Base-by-base conservation (phyloP, 495 filamentous ascomycete species). In the Margaritispora aquatica region DNA sequence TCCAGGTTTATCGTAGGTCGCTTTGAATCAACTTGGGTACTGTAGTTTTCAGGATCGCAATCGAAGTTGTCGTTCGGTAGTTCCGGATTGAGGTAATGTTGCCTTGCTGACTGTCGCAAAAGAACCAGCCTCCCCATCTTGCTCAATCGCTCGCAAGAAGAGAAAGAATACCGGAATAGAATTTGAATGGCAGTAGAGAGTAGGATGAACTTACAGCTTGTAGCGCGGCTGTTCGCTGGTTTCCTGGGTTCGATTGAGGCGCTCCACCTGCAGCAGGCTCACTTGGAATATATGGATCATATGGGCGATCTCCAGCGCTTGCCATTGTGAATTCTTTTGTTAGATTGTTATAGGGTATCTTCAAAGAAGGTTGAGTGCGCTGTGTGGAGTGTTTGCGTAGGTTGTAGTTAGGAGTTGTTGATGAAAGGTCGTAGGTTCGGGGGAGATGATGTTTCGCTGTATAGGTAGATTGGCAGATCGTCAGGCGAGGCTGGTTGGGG, bases 251-350 rank as follows among this genome's bases (percentile, higher is more conserved):
- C 49, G 59, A 26, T 51, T 58, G 46, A 48, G 38, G 44, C 29
- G 51, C 60, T 41, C 64, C 63, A 20, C 63, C 63, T 22, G 53
- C 63, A 22, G 65, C 59, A n/a, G 55, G 59, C 38, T 54, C 61
- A 27, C 21, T 44, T 46, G 66, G 63, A 53, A 68, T 66, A 29
- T 69, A 66, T n/a, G 66, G 66, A 62, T 69, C 66, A 63, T 69
- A 69, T 48, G 59, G 64, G 49, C 47, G 44, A 13, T 66, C 64
- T 51, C 61, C 29, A 2, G 60, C 38, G 50, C 44, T 52, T n/a
- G 60, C 60, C 63, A 63, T 66, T 63, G 50, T 59, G 51, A 59
- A 51, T 41, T 44, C n/a, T 53, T 29, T n/a, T 8, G 51, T 11
- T 7, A 19, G 24, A 53, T 34, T 51, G 50, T 19, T 34, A 20